phyloP scores from a whole-genome alignment of 192 early-diverging fungal species.

The Glomus cerebriforme region DNA sequence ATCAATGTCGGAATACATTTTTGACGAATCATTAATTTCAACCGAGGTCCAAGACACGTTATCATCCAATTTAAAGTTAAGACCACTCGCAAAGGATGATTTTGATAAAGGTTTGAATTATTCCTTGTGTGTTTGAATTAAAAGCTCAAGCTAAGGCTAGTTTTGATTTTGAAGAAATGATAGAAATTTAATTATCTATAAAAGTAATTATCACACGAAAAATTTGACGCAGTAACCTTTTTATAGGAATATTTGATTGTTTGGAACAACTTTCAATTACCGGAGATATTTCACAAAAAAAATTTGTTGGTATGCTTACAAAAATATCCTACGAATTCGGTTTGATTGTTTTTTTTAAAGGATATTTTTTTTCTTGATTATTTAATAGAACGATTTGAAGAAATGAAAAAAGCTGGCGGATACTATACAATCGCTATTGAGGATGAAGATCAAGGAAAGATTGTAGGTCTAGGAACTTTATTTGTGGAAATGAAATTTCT shows the following conservation, averaged over 20 bases:
- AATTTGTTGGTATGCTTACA: conserved; percentile 66
- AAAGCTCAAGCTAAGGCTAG: too few relatives aligned
- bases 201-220: too few relatives aligned
- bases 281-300: conserved; percentile 68
- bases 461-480: conserved; percentile 87
- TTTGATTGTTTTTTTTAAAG: not conserved
- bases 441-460: conserved; percentile 51
- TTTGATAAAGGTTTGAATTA: conserved; percentile 68
- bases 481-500: conserved; percentile 92
- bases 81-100: conserved; percentile 78
- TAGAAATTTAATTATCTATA: too few relatives aligned
- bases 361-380: not conserved
- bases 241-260: conserved; percentile 55
- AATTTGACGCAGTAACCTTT: not conserved
- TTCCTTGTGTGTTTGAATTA: not conserved
- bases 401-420: conserved; percentile 66
- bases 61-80: conserved; percentile 67
- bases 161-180: too few relatives aligned
- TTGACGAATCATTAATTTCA: conserved; percentile 64
- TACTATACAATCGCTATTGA: conserved; percentile 90
- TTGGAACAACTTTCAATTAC: conserved; percentile 79
- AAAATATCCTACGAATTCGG: not conserved
- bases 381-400: conserved; percentile 68
- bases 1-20: conserved; percentile 34
- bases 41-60: conserved; percentile 57